Conservation (phyloP, 805 yeast genomes). For the Saturnispora galanensis region DNA sequence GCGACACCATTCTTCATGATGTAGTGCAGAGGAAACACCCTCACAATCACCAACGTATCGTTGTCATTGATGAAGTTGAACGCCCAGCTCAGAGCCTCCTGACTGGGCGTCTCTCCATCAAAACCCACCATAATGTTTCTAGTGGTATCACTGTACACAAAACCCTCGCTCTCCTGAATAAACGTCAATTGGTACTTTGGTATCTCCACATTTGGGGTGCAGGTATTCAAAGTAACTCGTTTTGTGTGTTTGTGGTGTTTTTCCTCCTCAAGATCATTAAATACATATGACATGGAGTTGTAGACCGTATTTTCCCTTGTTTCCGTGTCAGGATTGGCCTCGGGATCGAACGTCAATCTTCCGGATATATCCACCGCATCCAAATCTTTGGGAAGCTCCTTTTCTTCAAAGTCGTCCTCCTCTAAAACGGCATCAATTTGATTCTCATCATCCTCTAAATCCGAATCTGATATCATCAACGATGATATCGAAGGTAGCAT, state of each 20-base stretch:
- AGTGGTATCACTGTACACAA: conserved; percentile 23
- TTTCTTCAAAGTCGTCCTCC: conserved; percentile 1
- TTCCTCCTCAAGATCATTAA: conserved; percentile 5
- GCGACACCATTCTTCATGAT: conserved; percentile 15
- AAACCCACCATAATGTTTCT: conserved; percentile 37
- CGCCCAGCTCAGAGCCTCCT: conserved; percentile 36
- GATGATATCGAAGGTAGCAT: conserved; percentile 5
- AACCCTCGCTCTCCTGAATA: conserved; percentile 29
- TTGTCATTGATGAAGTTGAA: conserved; percentile 35
- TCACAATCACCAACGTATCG: conserved; percentile 36
- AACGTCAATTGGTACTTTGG: conserved; percentile 29
- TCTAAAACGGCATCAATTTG: conserved; percentile 3
- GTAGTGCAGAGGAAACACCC: conserved; percentile 31
- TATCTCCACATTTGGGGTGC: conserved; percentile 25
- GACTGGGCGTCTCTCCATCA: conserved; percentile 31
- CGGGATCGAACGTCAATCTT: conserved; percentile 13
- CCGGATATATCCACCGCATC: conserved; percentile 12
- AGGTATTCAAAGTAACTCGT: conserved; percentile 35
- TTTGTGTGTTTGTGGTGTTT: conserved; percentile 12
- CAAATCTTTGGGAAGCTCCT: conserved; percentile 11
- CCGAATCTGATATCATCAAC: background rate
- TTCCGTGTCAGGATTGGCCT: conserved; percentile 19
- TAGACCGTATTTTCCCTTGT: conserved; percentile 23
- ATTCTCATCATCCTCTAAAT: conserved; percentile 4
- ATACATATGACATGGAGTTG: conserved; percentile 23